phyloP scores from a whole-genome alignment of 352 stramenopile species.

The Peronosclerospora sorghi region DNA sequence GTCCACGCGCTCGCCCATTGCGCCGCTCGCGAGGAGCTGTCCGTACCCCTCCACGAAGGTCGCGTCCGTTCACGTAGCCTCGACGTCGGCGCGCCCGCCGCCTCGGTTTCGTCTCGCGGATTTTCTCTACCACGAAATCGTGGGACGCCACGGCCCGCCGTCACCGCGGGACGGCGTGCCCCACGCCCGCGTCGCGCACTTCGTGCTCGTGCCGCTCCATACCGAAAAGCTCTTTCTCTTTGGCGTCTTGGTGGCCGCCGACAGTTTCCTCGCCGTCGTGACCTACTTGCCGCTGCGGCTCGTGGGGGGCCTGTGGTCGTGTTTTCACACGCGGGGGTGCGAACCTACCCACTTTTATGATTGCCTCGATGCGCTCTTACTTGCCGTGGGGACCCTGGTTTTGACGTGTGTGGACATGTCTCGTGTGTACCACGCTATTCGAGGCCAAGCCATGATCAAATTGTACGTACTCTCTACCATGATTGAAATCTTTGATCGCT shows the following conservation, averaged over 20 bases:
- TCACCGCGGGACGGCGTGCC: constrained; percentile 62
- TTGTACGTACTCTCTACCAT: constrained; percentile 98
- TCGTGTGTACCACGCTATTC: constrained; percentile 97
- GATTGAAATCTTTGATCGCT: constrained; percentile 96
- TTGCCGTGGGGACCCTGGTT: constrained; percentile 62
- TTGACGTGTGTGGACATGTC: constrained; percentile 90
- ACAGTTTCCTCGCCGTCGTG: constrained; percentile 96
- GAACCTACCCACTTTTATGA: constrained; percentile 87
- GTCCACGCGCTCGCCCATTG: constrained; percentile 16
- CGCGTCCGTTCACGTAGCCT: too few species aligned
- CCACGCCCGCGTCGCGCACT: constrained; percentile 75
- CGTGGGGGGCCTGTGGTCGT: constrained; percentile 65
- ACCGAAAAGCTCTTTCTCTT: constrained; percentile 87
- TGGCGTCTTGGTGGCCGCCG: constrained; percentile 90
- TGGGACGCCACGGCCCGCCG: constrained; percentile 74
- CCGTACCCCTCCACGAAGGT: too few species aligned
- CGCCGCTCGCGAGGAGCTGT: constrained; percentile 13
- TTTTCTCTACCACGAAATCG: constrained; percentile 82
- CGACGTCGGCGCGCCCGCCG: constrained; percentile 14
- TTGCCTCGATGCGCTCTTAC: constrained; percentile 82
- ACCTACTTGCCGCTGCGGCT: constrained; percentile 90
- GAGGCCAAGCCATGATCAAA: constrained; percentile 97
- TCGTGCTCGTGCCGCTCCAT: constrained; percentile 61
- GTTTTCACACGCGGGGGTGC: constrained; percentile 62
- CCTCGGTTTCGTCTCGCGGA: constrained; percentile 53